Base-by-base conservation (phyloP, 2,329 filamentous ascomycete genomes). In the Beauveria sp. region DNA sequence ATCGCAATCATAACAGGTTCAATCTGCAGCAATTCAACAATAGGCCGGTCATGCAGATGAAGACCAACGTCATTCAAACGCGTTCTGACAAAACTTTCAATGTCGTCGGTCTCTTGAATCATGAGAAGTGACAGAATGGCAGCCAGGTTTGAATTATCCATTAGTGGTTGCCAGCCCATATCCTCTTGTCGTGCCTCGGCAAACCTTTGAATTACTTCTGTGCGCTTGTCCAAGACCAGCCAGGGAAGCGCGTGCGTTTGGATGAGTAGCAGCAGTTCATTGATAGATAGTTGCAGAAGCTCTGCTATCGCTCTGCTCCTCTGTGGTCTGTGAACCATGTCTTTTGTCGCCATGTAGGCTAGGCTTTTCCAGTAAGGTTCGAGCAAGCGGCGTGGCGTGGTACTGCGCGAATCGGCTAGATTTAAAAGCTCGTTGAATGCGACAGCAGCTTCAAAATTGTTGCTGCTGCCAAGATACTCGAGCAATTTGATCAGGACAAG, bases 321-420 rank as follows among this genome's bases (percentile, higher is more conserved):
- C 68, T 95, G 90, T n/a, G 95, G 93, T 52, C 88, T 85, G 53
- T 84, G 81, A 24, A 88, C 81, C 64, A 98, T 82, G 67, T 96
- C 91, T 71, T 92, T 93, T 31, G 95, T 88, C 2, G 91, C 87
- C 55, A 88, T 83, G 63, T 93, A 88, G 0, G 91, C 93, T 50
- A 99, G 80, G 34, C 84, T 93, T 66, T 86, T 85, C 93, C 93
- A 98, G 72, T 92, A 98, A 0, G 93, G 92, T 61, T 88, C 86
- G 62, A 98, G 88, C 0, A 99, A 77, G 18, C 86, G 84, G 31
- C 83, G 80, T 2, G 88, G 82, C 1, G 85, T 88, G 43, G 84
- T 79, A 3, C 80, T 79, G 46, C 86, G 82, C 53, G 80, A 77
- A 57, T 88, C 83, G 1, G 92, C 89, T 54, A 98, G 80, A 64